A percentile compares a stretch with the other conserved stretches of the same genome.
These are phyloP conservation scores for Porpolomopsis calyptriformis DNA, from an alignment of 768 basidiomycete genomes.

Conservation along the genomic window DNA sequence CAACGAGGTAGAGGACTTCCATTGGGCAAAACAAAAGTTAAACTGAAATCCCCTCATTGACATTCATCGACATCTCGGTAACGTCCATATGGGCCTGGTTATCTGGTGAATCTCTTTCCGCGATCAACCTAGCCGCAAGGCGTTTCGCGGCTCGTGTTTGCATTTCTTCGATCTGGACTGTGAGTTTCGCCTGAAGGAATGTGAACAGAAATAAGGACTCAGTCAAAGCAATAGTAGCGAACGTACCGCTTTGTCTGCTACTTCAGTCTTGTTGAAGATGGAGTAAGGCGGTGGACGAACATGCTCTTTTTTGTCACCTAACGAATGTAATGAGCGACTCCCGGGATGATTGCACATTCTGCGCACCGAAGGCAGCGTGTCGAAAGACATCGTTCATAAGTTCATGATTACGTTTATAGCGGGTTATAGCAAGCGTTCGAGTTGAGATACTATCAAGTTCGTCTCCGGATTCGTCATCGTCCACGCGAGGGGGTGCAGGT, in stretches of 20 bases:
- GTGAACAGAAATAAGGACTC: neutral
- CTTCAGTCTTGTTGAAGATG: conserved; percentile 46
- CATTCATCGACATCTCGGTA: conserved; percentile 15
- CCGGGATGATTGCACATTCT: neutral
- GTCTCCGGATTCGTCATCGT: conserved; percentile 63
- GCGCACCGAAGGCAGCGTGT: conserved; percentile 55
- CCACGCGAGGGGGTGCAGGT: conserved; percentile 22
- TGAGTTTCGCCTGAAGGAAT: conserved; percentile 39
- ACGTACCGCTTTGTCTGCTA: conserved; percentile 49
- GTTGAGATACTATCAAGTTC: conserved; percentile 65
- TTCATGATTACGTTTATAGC: conserved; percentile 75
- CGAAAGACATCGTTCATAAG: conserved; percentile 77
- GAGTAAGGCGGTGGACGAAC: conserved; percentile 40
- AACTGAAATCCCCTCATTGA: neutral
- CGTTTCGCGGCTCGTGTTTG: conserved; percentile 32
- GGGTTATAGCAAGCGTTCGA: conserved; percentile 55
- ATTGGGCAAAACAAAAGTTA: no score
- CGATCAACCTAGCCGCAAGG: conserved; percentile 16
- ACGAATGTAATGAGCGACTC: neutral
- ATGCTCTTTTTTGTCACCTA: conserved; percentile 36
- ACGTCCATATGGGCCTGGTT: conserved; percentile 6
- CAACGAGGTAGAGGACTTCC: no score
- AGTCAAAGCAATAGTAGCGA: neutral
- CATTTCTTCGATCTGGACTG: conserved; percentile 47
- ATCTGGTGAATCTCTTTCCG: conserved; percentile 9